phyloP scores from a whole-genome alignment of 129 eudicot species.

The Sambucus nigra region DNA sequence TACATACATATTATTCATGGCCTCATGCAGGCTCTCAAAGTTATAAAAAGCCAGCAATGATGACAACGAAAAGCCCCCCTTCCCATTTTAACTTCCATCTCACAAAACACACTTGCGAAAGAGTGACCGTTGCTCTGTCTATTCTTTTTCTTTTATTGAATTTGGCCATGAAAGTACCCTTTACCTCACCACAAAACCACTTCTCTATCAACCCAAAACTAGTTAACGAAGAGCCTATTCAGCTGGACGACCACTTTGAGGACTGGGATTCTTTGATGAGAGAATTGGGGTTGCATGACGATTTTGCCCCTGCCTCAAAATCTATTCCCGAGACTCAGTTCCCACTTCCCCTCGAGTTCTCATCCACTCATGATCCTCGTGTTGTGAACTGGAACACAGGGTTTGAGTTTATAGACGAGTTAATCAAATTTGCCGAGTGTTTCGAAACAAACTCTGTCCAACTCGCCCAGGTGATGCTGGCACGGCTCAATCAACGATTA shows the following conservation, averaged over 20 bases:
- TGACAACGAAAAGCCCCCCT: conserved; percentile 31
- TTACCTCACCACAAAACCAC: conserved; percentile 40
- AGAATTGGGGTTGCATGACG: conserved; percentile 86
- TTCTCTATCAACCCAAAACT: conserved; percentile 15
- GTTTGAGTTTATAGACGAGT: conserved; percentile 67
- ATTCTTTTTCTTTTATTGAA: conserved; percentile 3
- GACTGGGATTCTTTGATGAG: conserved; percentile 88
- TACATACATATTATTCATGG: conserved; percentile 14
- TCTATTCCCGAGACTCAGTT: conserved; percentile 20
- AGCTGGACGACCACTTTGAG: conserved; percentile 52
- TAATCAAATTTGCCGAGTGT: conserved; percentile 70
- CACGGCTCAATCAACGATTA: conserved; percentile 83
- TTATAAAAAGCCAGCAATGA: conserved; percentile 54
- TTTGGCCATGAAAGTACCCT: conserved; percentile 85
- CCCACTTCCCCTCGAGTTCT: conserved; percentile 38
- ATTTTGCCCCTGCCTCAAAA: conserved; percentile 29
- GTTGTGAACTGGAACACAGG: conserved; percentile 12
- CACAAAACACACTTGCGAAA: not conserved
- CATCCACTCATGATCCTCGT: conserved; percentile 22
- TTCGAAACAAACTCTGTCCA: conserved; percentile 77
- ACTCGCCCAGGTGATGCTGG: conserved; percentile 58
- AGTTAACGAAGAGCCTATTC: conserved; percentile 26
- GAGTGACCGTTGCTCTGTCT: not conserved
- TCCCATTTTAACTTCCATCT: not conserved
- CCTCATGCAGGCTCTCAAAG: conserved; percentile 16